Evolutionary conservation across 2,329 filamentous ascomycete genomes (phyloP).

Genomic region (Diaporthe vexans): DNA sequence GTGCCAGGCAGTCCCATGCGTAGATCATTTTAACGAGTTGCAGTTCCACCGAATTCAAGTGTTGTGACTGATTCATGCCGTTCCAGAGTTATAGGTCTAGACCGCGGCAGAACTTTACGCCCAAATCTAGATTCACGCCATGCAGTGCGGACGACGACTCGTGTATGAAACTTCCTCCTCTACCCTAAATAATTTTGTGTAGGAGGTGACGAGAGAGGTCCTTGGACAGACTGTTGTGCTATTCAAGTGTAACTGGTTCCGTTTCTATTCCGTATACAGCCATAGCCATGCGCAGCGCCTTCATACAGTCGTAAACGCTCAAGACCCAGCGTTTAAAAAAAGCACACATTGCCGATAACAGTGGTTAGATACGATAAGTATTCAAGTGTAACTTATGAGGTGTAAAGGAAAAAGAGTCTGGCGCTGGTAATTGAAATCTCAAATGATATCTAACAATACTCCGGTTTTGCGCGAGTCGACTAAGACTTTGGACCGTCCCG

Average conservation of each 20-base stretch:
- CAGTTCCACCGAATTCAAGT: too few relatives aligned
- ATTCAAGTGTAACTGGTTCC: neutral
- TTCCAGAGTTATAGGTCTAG: neutral
- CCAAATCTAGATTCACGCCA: neutral
- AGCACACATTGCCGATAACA: too few relatives aligned
- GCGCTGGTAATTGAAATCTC: neutral
- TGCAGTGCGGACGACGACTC: neutral
- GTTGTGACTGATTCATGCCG: constrained; percentile 3
- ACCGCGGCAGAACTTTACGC: neutral
- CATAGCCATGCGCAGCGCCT: too few relatives aligned
- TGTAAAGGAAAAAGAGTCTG: neutral
- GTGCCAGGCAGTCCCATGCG: neutral
- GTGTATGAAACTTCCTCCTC: neutral
- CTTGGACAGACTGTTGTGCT: neutral
- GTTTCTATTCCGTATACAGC: too few relatives aligned
- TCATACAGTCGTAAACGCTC: too few relatives aligned
- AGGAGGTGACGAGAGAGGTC: neutral
- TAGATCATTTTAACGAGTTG: neutral
- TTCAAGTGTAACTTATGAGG: neutral
- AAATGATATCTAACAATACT: neutral
- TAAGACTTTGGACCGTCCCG: neutral
- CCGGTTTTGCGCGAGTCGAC: neutral
- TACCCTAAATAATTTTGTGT: neutral
- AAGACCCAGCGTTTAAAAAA: too few relatives aligned
- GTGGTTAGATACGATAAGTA: too few relatives aligned